Evolutionary conservation across 371 early-diverging fungal genomes (phyloP), one percentile per base, ranked within the genome.

Genomic region (Umbelopsis sp.): DNA sequence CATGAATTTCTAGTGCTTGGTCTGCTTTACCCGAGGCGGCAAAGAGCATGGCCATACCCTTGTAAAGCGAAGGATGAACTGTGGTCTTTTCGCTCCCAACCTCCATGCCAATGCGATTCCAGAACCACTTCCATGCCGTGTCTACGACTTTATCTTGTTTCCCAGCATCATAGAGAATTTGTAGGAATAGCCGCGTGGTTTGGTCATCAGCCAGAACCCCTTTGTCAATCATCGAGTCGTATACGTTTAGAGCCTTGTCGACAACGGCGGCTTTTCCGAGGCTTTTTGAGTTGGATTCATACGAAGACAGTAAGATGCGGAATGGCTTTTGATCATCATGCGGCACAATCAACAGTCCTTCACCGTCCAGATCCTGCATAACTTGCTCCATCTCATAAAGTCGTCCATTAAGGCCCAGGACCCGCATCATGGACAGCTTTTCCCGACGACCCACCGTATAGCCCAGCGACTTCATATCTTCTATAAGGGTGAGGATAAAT

Each of bases 391-490:
- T 79, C 29, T 76, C 78, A 29, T 68, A 50, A 1, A 83, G 12
- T 20, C 73, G 77, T 16, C 83, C 83, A 25, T 77, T 80, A 50
- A 70, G 68, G 2, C 80, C 81, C 25, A 80, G 57, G 12, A 79
- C 48, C 16, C 76, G 76, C 76, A 83, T 76, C 65, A 83, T 63
- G 0, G 72, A 5, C 18, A 83, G 6, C 20, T 78, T 79, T 44
- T 83, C 81, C 48, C 70, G 75, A 38, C 72, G 50, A 6, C 78
- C 80, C 9, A 79, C 64, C 18, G 65, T 41, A 46, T 78, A 77
- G 1, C 81, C 81, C 9, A 83, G 50, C 0, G 50, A 51, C 32
- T 75, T 72, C 81, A 81, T 81, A 29, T 83, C 83, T 22, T 80
- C 77, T 5, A 77, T 70, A 2, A 83, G 65, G 9, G 78, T 73